phyloP scores from a whole-genome alignment of 2,329 filamentous ascomycete species.

The Rhexocercosporidium sp. region DNA sequence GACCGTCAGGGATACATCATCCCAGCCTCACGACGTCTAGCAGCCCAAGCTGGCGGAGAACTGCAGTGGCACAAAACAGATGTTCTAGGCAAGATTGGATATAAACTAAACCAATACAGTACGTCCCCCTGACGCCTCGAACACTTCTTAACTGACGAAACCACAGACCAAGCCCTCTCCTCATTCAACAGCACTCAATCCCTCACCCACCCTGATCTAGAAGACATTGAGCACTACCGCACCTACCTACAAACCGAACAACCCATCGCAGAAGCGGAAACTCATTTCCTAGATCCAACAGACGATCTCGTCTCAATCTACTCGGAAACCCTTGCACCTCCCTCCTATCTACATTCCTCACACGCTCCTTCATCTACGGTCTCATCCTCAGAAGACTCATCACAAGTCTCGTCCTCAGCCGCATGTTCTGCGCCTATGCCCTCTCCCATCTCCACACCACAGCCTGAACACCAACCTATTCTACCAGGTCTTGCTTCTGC shows the following conservation, averaged over 20 bases:
- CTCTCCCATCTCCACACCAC: neutral
- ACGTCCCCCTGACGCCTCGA: constrained; percentile 37
- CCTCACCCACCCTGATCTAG: constrained; percentile 52
- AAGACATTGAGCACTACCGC: constrained; percentile 59
- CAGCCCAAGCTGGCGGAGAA: constrained; percentile 57
- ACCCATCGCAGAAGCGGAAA: constrained; percentile 63
- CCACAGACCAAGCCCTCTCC: constrained; percentile 60
- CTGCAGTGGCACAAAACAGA: constrained; percentile 65
- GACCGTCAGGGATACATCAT: constrained; percentile 44
- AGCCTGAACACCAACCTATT: constrained; percentile 21
- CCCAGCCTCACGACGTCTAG: constrained; percentile 64
- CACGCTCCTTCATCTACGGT: constrained; percentile 2
- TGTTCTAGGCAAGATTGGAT: constrained; percentile 65
- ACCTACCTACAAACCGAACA: constrained; percentile 59
- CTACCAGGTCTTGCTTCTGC: constrained; percentile 48
- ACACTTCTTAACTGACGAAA: neutral
- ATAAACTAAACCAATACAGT: constrained; percentile 74
- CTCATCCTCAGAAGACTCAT: constrained; percentile 19
- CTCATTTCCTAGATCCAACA: constrained; percentile 39
- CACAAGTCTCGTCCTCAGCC: constrained; percentile 16
- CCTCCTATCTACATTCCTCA: neutral
- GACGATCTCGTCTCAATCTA: constrained; percentile 41
- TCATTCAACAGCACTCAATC: constrained; percentile 60
- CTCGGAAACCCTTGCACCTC: constrained; percentile 24
- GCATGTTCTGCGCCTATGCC: neutral